These are phyloP conservation scores for Rickenella mellea DNA, from an alignment of 768 basidiomycete genomes.

Conservation along the genomic window DNA sequence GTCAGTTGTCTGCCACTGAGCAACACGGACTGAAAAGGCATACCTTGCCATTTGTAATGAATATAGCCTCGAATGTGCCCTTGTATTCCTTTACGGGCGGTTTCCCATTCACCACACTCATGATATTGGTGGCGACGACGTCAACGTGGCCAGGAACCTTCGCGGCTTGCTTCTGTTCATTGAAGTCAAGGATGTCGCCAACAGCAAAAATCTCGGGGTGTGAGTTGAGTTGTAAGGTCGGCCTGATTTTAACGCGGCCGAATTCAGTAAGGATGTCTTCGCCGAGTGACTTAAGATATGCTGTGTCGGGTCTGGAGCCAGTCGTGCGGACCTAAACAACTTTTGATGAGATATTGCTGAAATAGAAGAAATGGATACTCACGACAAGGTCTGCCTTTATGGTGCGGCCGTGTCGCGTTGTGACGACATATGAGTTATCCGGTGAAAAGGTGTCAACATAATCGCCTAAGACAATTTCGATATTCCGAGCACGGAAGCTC, in stretches of 20 bases:
- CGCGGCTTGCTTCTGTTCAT: slow-evolving; percentile 13
- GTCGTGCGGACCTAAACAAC: slow-evolving; percentile 6
- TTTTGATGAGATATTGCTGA: neutral
- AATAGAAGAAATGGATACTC: neutral
- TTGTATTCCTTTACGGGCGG: neutral
- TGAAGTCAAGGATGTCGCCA: slow-evolving; percentile 12
- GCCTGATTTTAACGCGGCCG: slow-evolving; percentile 9
- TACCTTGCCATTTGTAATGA: slow-evolving; percentile 1
- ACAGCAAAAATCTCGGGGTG: slow-evolving; percentile 12
- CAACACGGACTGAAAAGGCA: too few species aligned
- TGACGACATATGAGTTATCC: neutral
- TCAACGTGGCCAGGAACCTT: slow-evolving; percentile 11
- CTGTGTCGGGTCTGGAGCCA: slow-evolving; percentile 11
- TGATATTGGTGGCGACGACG: slow-evolving; percentile 9
- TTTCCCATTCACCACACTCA: slow-evolving; percentile 6
- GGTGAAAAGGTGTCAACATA: slow-evolving; percentile 1
- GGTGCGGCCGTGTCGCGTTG: slow-evolving; percentile 7
- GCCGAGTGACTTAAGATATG: slow-evolving; percentile 5
- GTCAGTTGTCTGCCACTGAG: too few species aligned
- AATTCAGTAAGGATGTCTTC: slow-evolving; percentile 1
- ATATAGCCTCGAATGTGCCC: slow-evolving; percentile 1
- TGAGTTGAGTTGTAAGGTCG: slow-evolving; percentile 13
- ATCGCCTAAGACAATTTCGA: slow-evolving; percentile 8
- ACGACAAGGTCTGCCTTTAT: slow-evolving; percentile 11
- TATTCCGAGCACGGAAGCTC: slow-evolving; percentile 4